phyloP scores from a whole-genome alignment of 495 filamentous ascomycete species.

The Podospora fimiseda region DNA sequence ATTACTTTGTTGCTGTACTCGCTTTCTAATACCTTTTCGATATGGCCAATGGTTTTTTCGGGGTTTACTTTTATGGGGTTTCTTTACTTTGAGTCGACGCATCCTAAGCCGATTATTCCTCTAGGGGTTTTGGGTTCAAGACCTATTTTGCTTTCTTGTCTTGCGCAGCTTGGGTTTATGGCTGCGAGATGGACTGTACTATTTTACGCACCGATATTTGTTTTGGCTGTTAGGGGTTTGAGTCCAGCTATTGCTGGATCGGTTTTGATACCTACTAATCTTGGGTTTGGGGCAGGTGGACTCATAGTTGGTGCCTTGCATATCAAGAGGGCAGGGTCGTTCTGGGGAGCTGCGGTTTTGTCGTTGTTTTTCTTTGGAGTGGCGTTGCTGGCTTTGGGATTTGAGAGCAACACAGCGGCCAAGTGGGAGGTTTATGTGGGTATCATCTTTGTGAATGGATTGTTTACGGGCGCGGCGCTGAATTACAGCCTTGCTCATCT shows the following conservation, averaged over 20 bases:
- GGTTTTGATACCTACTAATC: slow-evolving; percentile 69
- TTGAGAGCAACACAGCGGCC: slow-evolving; percentile 45
- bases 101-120: slow-evolving; percentile 64
- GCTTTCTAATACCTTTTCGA: slow-evolving; percentile 49
- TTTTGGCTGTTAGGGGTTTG: slow-evolving; percentile 62
- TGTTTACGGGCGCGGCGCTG: slow-evolving; percentile 61
- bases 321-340: slow-evolving; percentile 58
- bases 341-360: slow-evolving; percentile 53
- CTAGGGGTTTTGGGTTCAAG: slow-evolving; percentile 55
- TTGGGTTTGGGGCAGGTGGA: slow-evolving; percentile 65
- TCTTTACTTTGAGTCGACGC: slow-evolving; percentile 51
- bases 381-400: slow-evolving; percentile 43
- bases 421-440: slow-evolving; percentile 43
- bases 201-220: slow-evolving; percentile 70
- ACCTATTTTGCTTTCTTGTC: slow-evolving; percentile 59
- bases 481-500: slow-evolving; percentile 76
- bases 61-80: slow-evolving; percentile 49
- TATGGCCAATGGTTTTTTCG: slow-evolving; percentile 53
- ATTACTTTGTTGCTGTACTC: slow-evolving; percentile 61
- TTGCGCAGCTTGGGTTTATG: slow-evolving; percentile 66
- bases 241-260: slow-evolving; percentile 58
- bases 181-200: slow-evolving; percentile 69
- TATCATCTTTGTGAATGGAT: slow-evolving; percentile 57
- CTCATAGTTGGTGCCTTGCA: slow-evolving; percentile 64
- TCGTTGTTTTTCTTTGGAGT: slow-evolving; percentile 49